phyloP scores from a whole-genome alignment of 2,329 filamentous ascomycete genomes.

The Tolypocladium endophyticum region DNA sequence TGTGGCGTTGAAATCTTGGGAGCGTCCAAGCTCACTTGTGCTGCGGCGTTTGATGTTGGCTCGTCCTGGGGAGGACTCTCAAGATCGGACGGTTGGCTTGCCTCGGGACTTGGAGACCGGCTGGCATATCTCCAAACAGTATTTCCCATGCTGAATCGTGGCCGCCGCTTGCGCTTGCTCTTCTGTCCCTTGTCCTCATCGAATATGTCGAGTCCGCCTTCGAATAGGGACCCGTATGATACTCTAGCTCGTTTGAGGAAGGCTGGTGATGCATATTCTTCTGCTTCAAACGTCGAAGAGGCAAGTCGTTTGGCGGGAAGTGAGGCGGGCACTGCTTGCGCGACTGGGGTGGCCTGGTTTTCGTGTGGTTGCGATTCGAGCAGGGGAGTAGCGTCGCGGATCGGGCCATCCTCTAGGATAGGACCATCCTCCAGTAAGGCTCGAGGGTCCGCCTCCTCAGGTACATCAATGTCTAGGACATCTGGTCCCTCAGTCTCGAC shows the following conservation, averaged over 20 bases:
- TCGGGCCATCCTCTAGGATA: neutral
- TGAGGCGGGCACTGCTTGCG: conserved; percentile 1
- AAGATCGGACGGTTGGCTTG: conserved; percentile 21
- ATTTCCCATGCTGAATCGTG: conserved; percentile 56
- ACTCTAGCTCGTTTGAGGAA: conserved; percentile 64
- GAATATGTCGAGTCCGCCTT: conserved; percentile 56
- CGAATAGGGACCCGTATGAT: conserved; percentile 58
- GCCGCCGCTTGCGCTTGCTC: conserved; percentile 46
- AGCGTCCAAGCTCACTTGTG: neutral
- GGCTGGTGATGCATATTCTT: conserved; percentile 65
- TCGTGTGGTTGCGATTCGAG: neutral
- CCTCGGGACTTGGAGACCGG: conserved; percentile 60
- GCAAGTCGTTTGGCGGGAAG: conserved; percentile 22
- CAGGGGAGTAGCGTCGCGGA: neutral
- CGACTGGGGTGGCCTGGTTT: conserved; percentile 1
- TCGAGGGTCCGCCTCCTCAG: conserved; percentile 9
- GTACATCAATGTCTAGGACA: conserved; percentile 39
- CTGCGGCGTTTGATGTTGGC: neutral
- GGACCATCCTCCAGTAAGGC: neutral
- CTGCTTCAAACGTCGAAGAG: conserved; percentile 24
- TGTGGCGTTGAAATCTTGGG: conserved; percentile 9
- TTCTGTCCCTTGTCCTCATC: conserved; percentile 43
- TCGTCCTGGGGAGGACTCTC: neutral
- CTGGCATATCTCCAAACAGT: conserved; percentile 66
- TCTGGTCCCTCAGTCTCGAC: conserved; percentile 36